A percentile compares a stretch with the other conserved stretches of the same genome.
phyloP scores from a whole-genome alignment of 768 basidiomycete genomes.

The Amyloporia xantha region DNA sequence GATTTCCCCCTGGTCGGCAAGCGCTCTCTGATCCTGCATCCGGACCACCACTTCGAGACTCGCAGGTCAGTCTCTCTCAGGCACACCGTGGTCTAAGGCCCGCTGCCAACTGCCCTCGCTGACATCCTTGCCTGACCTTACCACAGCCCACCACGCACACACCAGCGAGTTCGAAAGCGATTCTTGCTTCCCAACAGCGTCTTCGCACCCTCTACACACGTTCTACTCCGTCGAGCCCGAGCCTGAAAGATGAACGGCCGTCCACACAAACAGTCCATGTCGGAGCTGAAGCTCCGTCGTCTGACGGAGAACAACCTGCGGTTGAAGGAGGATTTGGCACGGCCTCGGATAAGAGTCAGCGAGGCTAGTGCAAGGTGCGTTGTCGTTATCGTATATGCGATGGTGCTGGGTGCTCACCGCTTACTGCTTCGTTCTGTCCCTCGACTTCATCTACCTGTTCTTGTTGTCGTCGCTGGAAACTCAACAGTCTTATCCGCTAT shows the following conservation, averaged over 20 bases:
- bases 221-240: no score
- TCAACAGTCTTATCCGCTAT: constrained; percentile 77
- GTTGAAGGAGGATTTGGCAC: constrained; percentile 79
- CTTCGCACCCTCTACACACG: no score
- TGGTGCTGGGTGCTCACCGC: background rate
- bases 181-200: no score
- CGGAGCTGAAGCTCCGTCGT: constrained; percentile 91
- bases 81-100: no score
- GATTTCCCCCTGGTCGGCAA: background rate
- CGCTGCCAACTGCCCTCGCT: background rate
- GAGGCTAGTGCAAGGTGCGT: constrained; percentile 84
- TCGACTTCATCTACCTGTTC: background rate
- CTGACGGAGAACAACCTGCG: constrained; percentile 93
- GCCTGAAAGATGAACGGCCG: constrained; percentile 55
- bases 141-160: background rate
- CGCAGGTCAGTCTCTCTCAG: background rate
- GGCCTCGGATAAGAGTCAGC: constrained; percentile 86
- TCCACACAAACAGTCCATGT: constrained; percentile 92
- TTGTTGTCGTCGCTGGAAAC: background rate
- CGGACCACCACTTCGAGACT: background rate
- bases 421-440: background rate
- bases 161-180: no score
- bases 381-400: background rate
- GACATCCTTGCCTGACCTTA: background rate
- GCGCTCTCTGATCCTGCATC: background rate